Conservation (phyloP, 2,329 filamentous ascomycete genomes). For the Aureobasidium sp. region DNA sequence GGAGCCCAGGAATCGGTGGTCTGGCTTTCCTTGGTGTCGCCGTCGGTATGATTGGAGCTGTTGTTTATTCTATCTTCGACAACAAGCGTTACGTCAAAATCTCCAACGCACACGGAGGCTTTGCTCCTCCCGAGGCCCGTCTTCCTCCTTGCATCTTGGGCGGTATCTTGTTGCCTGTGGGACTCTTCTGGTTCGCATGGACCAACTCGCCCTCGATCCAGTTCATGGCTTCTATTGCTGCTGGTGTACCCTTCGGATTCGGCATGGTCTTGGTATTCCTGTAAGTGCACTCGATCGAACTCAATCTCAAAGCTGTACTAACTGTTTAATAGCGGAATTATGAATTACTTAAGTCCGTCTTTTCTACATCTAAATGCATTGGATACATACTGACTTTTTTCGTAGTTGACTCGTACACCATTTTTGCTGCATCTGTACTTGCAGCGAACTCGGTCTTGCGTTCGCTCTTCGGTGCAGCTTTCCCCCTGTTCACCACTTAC, state of each 20-base stretch:
- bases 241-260: slow-evolving; percentile 46
- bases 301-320: slow-evolving; percentile 36
- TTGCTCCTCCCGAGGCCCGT: slow-evolving; percentile 57
- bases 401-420: slow-evolving; percentile 58
- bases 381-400: slow-evolving; percentile 30
- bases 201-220: slow-evolving; percentile 49
- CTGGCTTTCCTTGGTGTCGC: slow-evolving; percentile 61
- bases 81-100: slow-evolving; percentile 46
- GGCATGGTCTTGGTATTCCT: slow-evolving; percentile 60
- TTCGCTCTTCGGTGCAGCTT: slow-evolving; percentile 66
- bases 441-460: slow-evolving; percentile 74
- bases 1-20: slow-evolving; percentile 51
- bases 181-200: slow-evolving; percentile 63
- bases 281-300: slow-evolving; percentile 18
- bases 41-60: slow-evolving; percentile 54
- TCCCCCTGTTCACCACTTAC: slow-evolving; percentile 69
- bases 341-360: slow-evolving; percentile 32
- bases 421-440: slow-evolving; percentile 67
- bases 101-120: slow-evolving; percentile 39
- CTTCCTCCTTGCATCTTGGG: slow-evolving; percentile 55
- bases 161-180: slow-evolving; percentile 51
- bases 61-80: slow-evolving; percentile 44
- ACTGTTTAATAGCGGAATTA: slow-evolving; percentile 24
- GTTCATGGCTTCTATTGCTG: slow-evolving; percentile 45
- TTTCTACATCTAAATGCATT: too few species aligned